Conservation (phyloP, 202 grass and related monocot species). For the Saccharum hybrid region DNA sequence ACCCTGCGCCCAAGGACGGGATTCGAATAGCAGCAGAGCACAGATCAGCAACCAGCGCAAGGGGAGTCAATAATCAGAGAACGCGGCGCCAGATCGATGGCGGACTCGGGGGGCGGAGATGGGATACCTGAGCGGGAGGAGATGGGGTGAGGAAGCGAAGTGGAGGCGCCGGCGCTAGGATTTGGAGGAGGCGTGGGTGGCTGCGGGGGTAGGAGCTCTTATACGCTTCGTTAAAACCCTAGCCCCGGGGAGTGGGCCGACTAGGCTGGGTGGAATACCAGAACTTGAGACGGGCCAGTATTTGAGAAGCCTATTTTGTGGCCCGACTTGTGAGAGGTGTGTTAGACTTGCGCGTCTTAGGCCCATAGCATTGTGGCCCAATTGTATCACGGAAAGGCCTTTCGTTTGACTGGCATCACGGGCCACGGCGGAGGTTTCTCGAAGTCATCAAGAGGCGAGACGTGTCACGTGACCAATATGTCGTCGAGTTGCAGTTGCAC, state of each 20-base stretch:
- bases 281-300: background rate
- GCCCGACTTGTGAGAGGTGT: background rate
- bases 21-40: background rate
- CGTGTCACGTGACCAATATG: background rate
- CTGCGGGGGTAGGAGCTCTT: background rate
- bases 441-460: constrained; percentile 15
- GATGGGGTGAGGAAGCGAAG: constrained; percentile 12
- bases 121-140: constrained; percentile 39
- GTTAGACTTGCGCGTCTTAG: background rate
- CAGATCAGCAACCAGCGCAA: background rate
- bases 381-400: background rate
- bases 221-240: constrained; percentile 52
- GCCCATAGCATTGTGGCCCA: background rate
- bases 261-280: too few species aligned
- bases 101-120: background rate
- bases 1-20: constrained; percentile 20
- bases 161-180: constrained; percentile 56
- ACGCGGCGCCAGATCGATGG: background rate
- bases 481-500: background rate
- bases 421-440: constrained; percentile 11
- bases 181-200: constrained; percentile 18
- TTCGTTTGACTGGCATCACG: background rate
- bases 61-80: background rate
- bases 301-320: background rate
- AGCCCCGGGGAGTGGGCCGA: background rate